Base-by-base conservation (phyloP, 768 basidiomycete genomes). In the Boletus vinaceobasis region DNA sequence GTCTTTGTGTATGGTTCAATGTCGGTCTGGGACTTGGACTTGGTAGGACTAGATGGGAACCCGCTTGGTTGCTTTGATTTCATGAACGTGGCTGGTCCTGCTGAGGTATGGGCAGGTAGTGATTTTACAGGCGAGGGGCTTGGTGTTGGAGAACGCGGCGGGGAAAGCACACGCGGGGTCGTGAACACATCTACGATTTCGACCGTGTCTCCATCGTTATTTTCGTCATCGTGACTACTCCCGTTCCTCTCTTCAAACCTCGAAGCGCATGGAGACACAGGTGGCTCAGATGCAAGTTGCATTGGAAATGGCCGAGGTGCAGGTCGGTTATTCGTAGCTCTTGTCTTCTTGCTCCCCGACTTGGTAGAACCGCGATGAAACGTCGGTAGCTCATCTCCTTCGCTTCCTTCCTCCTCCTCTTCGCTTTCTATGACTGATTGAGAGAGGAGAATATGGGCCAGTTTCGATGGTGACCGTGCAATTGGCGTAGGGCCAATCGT, bases 261-360 rank as follows among this genome's bases (percentile, higher is more conserved):
- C 9, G 50, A 50, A 39, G 40, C 3, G 4, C n/a, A 14, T 3
- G 52, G 52, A 23, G 53, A 57, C 15, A 32, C 23, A 4, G 17
- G 39, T 9, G 51, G 37, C 11, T 47, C n/a, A 31, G 27, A n/a
- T 11, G 33, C 50, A 14, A 59, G 33, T 17, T 63, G 64, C 59
- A 70, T 62, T 42, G 70, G 69, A 55, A 71, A 70, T 23, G 68
- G 65, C 7, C 48, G 62, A 43, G 56, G 60, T 4, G 37, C 57
- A n/a, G 48, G 52, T 35, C 53, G 52, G 9, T 4, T 33, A 36
- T 10, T 19, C 15, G 23, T 49, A 17, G 37, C 37, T 2, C 36
- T 39, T 7, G 38, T 8, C 38, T 43, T 53, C 21, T 43, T 51
- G 33, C 13, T 35, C 29, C 38, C 49, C 9, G 48, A 48, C 15